Conservation (phyloP, 83 land plant genomes). For the Picea abies region DNA sequence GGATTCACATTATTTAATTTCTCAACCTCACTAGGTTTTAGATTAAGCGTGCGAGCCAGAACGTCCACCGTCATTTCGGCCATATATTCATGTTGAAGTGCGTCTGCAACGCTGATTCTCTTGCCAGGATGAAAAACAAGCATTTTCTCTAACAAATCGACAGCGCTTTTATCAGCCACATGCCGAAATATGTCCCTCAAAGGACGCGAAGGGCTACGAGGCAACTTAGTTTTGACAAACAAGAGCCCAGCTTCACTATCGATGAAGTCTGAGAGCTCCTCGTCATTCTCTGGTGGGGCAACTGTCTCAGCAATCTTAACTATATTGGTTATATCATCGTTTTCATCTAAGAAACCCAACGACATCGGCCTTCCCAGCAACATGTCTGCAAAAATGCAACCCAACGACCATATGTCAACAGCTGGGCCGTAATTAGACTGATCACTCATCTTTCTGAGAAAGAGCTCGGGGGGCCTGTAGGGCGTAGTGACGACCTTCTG, state of each 20-base stretch:
- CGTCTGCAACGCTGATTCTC: too few species aligned
- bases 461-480: too few species aligned
- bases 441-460: too few species aligned
- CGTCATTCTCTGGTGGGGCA: not conserved
- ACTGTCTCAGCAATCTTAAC: not conserved
- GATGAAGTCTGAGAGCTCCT: not conserved
- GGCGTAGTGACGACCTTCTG: too few species aligned
- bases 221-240: not conserved
- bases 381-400: too few species aligned
- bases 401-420: too few species aligned
- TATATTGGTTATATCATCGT: not conserved
- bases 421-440: too few species aligned
- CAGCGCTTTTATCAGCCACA: too few species aligned
- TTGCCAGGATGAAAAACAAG: too few species aligned
- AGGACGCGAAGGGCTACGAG: not conserved
- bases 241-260: not conserved
- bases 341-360: not conserved
- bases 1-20: too few species aligned
- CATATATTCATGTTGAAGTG: not conserved
- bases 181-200: not conserved
- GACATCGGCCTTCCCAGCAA: too few species aligned
- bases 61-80: not conserved
- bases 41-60: not conserved
- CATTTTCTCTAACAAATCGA: too few species aligned
- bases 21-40: not conserved